Evolutionary conservation across 179 eudicot species (phyloP).

Genomic region (Pouteria campechiana): DNA sequence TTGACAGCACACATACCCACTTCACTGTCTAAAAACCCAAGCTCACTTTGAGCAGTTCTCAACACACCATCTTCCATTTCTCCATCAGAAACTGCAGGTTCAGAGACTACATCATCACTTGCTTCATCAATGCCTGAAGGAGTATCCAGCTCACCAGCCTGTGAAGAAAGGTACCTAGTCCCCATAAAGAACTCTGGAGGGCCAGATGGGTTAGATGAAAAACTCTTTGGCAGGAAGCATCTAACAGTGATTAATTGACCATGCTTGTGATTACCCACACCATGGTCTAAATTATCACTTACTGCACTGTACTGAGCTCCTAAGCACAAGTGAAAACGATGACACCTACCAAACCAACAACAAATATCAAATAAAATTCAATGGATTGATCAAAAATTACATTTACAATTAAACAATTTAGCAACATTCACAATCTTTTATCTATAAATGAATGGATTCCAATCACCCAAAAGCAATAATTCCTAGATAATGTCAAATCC

Average conservation of each 20-base stretch:
- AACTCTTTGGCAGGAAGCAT: conserved; percentile 17
- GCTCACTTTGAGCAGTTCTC: conserved; percentile 24
- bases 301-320: background rate
- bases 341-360: background rate
- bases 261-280: no score
- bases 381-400: no score
- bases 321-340: background rate
- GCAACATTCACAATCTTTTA: no score
- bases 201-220: conserved; percentile 8
- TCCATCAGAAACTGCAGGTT: conserved; percentile 24
- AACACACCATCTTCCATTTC: conserved; percentile 20
- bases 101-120: conserved; percentile 22
- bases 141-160: conserved; percentile 58
- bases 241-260: conserved; percentile 4
- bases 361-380: no score
- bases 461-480: no score
- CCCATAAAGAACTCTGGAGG: conserved; percentile 18
- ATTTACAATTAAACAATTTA: no score
- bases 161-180: conserved; percentile 33
- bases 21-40: conserved; percentile 23
- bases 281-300: no score
- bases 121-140: conserved; percentile 19
- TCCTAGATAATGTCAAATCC: background rate
- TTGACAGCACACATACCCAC: conserved; percentile 8
- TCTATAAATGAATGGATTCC: no score